Evolutionary conservation across 2,329 filamentous ascomycete genomes (phyloP), one percentile per base, ranked within the genome.

Genomic region (Dactylonectria estremocensis): DNA sequence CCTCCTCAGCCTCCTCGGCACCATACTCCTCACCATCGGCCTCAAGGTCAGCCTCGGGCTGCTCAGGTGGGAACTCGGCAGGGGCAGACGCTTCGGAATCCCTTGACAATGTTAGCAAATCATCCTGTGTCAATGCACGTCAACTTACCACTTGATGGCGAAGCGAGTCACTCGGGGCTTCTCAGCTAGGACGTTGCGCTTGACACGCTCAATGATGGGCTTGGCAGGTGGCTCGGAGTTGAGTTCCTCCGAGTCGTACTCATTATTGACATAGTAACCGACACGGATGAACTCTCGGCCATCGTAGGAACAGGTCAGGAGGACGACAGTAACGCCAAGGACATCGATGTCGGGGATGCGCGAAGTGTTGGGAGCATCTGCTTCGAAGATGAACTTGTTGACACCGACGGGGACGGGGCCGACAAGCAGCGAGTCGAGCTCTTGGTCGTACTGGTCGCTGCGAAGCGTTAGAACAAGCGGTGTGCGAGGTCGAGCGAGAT

Each of bases 211-310:
- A 72, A 98, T 92, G 74, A 97, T 88, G 45, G 95, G 95, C 86
- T 97, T 97, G 65, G 94, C 88, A 7, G 96, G 96, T 10, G 96
- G 96, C 76, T 98, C 95, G 54, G 92, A 91, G 76, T 90, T 92
- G 70, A 99, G 88, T 80, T 97, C 94, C 77, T 97, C 94, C 28
- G 93, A 93, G 75, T 97, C 94, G 82, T 99, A 99, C 82, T 99
- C 97, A 78, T 99, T 99, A 88, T 98, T 99, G 77, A 99, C 96
- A 76, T 99, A 99, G 89, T 99, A 99, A 69, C 96, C 96, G 48
- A 99, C 95, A 73, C 96, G 95, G 45, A 99, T 95, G 77, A 99
- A 99, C 82, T 99, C 96, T 78, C 96, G 91, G 61, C 93, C 93
- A 77, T 99, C 96, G 84, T 99, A 99, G 81, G 94, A 93, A 84